A percentile compares a stretch with the other conserved stretches of the same genome.
Evolutionary conservation across 345 rosid species (phyloP).

Genomic region (Stellera chamaejasme): DNA sequence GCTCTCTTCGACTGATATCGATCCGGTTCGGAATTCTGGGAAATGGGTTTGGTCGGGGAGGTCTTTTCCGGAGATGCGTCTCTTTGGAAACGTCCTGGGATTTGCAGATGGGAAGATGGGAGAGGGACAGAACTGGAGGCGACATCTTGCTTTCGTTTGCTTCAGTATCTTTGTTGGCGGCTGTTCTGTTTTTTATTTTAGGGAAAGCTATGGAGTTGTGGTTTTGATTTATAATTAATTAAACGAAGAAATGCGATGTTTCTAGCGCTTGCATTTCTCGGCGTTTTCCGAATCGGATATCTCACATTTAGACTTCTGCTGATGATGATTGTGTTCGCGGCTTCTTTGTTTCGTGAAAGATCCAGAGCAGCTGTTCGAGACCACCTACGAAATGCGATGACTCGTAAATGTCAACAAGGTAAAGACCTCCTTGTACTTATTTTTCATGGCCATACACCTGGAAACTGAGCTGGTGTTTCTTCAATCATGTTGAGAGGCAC

Average conservation of each 20-base stretch:
- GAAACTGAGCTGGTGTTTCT: background rate
- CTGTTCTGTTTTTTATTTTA: background rate
- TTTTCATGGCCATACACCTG: slow-evolving; percentile 12
- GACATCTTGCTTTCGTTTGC: slow-evolving; percentile 16
- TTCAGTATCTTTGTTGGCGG: slow-evolving; percentile 1
- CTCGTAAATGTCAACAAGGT: background rate
- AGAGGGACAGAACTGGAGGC: slow-evolving; percentile 32
- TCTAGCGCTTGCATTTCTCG: slow-evolving; percentile 13
- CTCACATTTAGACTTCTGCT: background rate
- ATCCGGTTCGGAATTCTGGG: slow-evolving; percentile 15
- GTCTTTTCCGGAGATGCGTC: slow-evolving; percentile 17
- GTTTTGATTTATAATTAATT: slow-evolving; percentile 7
- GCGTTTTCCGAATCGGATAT: slow-evolving; percentile 9
- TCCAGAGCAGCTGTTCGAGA: slow-evolving; percentile 6
- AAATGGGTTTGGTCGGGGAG: slow-evolving; percentile 17
- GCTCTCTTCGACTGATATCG: slow-evolving; percentile 33
- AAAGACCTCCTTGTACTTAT: no score
- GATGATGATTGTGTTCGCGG: no score
- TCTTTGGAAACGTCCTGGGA: slow-evolving; percentile 28
- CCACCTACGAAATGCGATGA: background rate
- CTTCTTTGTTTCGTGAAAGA: slow-evolving; percentile 10
- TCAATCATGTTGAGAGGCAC: no score
- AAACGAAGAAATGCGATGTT: slow-evolving; percentile 5
- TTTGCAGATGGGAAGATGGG: slow-evolving; percentile 34
- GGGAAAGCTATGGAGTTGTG: slow-evolving; percentile 2